Evolutionary conservation across 345 rosid species (phyloP), one percentile per base, ranked within the genome.

Genomic region (Atalantia buxifolia): DNA sequence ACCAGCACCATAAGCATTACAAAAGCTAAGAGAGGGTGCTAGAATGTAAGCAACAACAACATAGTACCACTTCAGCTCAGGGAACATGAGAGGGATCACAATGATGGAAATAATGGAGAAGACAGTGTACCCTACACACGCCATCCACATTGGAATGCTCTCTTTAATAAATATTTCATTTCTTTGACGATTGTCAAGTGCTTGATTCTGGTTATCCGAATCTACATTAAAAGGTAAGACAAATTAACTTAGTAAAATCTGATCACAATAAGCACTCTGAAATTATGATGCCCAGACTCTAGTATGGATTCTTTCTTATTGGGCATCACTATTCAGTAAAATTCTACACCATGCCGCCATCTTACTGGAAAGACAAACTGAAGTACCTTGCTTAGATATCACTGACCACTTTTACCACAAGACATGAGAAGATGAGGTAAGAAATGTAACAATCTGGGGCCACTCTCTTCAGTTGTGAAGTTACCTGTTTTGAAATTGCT

Each of bases 1-100:
- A 12, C 99, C 98, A 6, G 98, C 97, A 1, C 99, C 97, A 21
- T 96, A 96, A 0, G 99, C 99, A 60, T 96, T 96, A 86, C 99
- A 94, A 87, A 92, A 96, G 84, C 98, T 87, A 33, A 96, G 93
- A 77, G 90, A 84, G 2, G 99, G 99, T 0, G 99, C 98, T 0
- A 94, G 88, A 60, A 89, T 80, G 86, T 96, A 96, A 13, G 98
- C 99, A 10, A 91, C 92, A 9, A 92, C 88, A 57, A 96, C 89
- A 24, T 83, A 92, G 85, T 90, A 96, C 98, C 99, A 96, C 81
- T 92, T 96, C 35, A 96, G 84, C 80, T 94, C 84, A 48, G 97
- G 97, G 80, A 96, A 94, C 94, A 96, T 92, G 56, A 89, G 73
- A 61, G 98, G 99, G 72, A 96, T 78, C 7, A 77, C 87, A 40